A percentile compares a stretch with the other conserved stretches of the same genome.
phyloP scores from a whole-genome alignment of 108 stramenopile genomes.

The Nitzschia sp. region DNA sequence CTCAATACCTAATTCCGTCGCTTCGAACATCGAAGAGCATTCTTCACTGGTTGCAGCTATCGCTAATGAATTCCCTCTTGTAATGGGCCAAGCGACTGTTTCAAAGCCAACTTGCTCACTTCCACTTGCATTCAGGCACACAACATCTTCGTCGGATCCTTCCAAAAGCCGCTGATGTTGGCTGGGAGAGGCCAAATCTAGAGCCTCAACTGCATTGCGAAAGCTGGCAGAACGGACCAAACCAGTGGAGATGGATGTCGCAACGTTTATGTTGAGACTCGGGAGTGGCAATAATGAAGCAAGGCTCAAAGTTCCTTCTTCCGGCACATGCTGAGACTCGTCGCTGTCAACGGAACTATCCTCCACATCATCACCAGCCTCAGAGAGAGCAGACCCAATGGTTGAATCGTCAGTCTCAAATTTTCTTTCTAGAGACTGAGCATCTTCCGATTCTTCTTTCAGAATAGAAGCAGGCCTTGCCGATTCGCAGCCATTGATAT shows the following conservation, averaged over 20 bases:
- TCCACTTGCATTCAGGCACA: constrained; percentile 6
- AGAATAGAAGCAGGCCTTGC: too few relatives aligned
- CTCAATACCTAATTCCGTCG: neutral
- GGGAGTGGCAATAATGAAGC: too few relatives aligned
- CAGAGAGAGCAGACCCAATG: too few relatives aligned
- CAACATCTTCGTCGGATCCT: neutral
- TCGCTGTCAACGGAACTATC: too few relatives aligned
- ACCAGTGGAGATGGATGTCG: too few relatives aligned
- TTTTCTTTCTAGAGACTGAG: too few relatives aligned
- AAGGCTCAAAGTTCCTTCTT: too few relatives aligned
- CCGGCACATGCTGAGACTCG: too few relatives aligned
- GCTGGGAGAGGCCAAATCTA: constrained; percentile 2
- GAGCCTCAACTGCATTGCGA: neutral
- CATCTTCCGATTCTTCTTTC: too few relatives aligned
- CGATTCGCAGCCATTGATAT: neutral
- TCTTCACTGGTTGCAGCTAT: neutral
- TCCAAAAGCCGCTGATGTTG: constrained; percentile 3
- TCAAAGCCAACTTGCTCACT: constrained; percentile 11
- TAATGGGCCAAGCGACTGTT: neutral
- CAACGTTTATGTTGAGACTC: too few relatives aligned
- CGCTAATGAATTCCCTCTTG: neutral
- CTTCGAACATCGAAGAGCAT: neutral
- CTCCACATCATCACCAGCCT: too few relatives aligned
- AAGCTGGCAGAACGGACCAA: neutral
- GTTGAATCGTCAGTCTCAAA: too few relatives aligned